These are phyloP conservation scores for Aureobasidium uvarum DNA, from an alignment of 2,329 filamentous ascomycete genomes.

Conservation along the genomic window DNA sequence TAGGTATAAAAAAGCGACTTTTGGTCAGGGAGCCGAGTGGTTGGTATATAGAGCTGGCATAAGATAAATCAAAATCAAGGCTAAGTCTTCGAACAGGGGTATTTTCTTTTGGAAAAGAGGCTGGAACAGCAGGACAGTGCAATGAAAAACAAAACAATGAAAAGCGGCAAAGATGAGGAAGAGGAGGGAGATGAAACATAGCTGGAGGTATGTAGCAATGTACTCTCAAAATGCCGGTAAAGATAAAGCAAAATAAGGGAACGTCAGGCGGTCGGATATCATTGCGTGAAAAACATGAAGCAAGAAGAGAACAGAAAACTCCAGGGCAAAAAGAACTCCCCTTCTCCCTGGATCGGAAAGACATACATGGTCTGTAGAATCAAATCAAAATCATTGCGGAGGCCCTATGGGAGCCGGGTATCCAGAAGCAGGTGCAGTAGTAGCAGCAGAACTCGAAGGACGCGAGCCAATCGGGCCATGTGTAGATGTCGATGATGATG, in stretches of 20 bases:
- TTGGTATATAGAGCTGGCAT: conserved; percentile 23
- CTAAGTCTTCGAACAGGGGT: conserved; percentile 19
- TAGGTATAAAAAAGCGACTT: conserved; percentile 8
- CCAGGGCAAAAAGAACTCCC: conserved; percentile 2
- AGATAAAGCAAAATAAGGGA: conserved; percentile 19
- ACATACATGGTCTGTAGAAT: conserved; percentile 24
- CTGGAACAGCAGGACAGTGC: conserved; percentile 20
- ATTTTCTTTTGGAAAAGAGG: conserved; percentile 22
- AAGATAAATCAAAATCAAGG: conserved; percentile 25
- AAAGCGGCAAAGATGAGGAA: conserved; percentile 26
- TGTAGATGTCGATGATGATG: conserved; percentile 21
- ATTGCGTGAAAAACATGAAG: conserved; percentile 15
- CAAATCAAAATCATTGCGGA: conserved; percentile 37
- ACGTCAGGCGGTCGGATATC: conserved; percentile 26
- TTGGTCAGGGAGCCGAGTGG: conserved; percentile 16
- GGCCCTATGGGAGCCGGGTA: conserved; percentile 43
- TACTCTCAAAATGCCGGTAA: conserved; percentile 15
- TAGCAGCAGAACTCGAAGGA: conserved; percentile 30
- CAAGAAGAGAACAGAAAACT: conserved; percentile 18
- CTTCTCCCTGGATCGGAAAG: conserved; percentile 10
- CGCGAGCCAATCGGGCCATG: conserved; percentile 28
- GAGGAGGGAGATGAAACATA: conserved; percentile 5
- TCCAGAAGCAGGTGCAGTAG: conserved; percentile 37
- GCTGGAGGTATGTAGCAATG: conserved; percentile 12
- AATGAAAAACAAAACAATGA: conserved; percentile 26